Conservation (phyloP, 2,329 filamentous ascomycete genomes). For the Waltergamsia citrina region DNA sequence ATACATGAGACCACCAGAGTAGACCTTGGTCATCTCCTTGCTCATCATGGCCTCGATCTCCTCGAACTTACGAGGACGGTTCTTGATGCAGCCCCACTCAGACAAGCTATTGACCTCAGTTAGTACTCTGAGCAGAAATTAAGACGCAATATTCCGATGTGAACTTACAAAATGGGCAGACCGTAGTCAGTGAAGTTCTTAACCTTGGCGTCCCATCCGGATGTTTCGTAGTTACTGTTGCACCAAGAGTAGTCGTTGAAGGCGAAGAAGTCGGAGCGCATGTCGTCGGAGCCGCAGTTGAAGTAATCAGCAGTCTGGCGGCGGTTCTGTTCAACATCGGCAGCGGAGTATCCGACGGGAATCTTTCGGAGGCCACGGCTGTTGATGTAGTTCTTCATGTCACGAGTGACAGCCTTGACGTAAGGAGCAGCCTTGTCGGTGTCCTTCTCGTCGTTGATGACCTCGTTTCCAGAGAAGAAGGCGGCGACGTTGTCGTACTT, state of each 20-base stretch:
- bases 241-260: slow-evolving; percentile 92
- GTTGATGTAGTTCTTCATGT: slow-evolving; percentile 63
- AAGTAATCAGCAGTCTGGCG: slow-evolving; percentile 83
- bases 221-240: slow-evolving; percentile 56
- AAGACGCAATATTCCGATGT: not conserved
- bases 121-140: not conserved
- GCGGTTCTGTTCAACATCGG: slow-evolving; percentile 78
- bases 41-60: slow-evolving; percentile 76
- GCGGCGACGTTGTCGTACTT: slow-evolving; percentile 81
- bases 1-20: slow-evolving; percentile 94
- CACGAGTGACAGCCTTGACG: slow-evolving; percentile 70
- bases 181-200: slow-evolving; percentile 80
- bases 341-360: slow-evolving; percentile 68
- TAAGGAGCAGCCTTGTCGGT: slow-evolving; percentile 61
- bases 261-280: slow-evolving; percentile 80
- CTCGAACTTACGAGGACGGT: slow-evolving; percentile 64
- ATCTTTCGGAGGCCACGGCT: slow-evolving; percentile 52
- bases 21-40: slow-evolving; percentile 74
- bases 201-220: slow-evolving; percentile 85
- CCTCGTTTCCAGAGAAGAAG: slow-evolving; percentile 77
- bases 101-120: slow-evolving; percentile 63
- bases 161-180: slow-evolving; percentile 64
- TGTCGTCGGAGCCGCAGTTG: slow-evolving; percentile 81
- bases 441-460: slow-evolving; percentile 57
- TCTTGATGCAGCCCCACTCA: slow-evolving; percentile 84